Base-by-base conservation (phyloP, 2,329 filamentous ascomycete species). In the Alternaria solani region DNA sequence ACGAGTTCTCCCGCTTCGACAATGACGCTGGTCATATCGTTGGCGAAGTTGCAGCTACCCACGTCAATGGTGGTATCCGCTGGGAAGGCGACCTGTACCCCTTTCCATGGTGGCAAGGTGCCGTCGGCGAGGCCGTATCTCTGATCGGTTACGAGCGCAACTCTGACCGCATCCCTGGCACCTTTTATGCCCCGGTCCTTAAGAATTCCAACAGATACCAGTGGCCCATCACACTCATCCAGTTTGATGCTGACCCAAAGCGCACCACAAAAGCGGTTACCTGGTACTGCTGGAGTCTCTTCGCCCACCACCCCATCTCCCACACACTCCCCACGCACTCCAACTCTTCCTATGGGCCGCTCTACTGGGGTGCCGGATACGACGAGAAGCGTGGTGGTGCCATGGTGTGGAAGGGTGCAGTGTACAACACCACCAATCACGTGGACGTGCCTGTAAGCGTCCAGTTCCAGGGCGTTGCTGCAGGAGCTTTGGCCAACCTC, bases 111-210 rank as follows among this genome's bases (percentile, higher is more conserved):
- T 75, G 76, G 87, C 85, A 86, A 51, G 88, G 87, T 26, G 81
- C 85, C 8, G 86, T 91, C 3, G 84, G 84, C 14, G 89, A 91
- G 72, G 88, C 87, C 25, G 82, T 91, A n/a, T 88, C 85, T 56
- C 80, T 90, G 16, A 82, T 91, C 62, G 86, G 88, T 18, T 86
- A 86, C 30, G 89, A 91, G 81, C 82, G 88, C 57, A 91, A 91
- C 75, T 81, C 83, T 4, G 86, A 89, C 66, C 82, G 83, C 20
- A 82, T 89, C 44, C 82, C 83, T 2, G 85, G 85, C 7, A 82
- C 84, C 1, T 71, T 69, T 51, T 74, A 75, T 55, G 75, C 75
- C 1, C 75, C 76, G 0, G 65, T 76, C 1, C 38, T 78, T 23
- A 73, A 76, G 57, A 78, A 78, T 62, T 65, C 73, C 55, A 75